Conservation (phyloP, 257 asterid genomes). For the Capsicum rhomboideum region DNA sequence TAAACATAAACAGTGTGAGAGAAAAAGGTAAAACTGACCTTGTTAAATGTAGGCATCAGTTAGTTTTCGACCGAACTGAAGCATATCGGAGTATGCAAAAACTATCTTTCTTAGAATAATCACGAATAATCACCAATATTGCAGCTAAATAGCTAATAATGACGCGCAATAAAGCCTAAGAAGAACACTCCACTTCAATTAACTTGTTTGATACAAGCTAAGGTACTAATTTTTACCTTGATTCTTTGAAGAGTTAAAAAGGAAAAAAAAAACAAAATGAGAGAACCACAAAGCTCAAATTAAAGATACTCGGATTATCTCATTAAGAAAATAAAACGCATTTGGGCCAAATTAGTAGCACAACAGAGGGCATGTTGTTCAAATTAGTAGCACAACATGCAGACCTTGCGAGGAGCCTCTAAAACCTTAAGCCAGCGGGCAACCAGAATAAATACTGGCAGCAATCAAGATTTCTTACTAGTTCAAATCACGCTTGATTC, state of each 20-base stretch:
- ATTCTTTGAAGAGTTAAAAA: neutral
- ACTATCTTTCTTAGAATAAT: neutral
- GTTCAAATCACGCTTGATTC: constrained; percentile 48
- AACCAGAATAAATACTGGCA: constrained; percentile 1
- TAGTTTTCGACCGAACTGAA: neutral
- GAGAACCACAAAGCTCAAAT: neutral
- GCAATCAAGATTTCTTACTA: neutral
- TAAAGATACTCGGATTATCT: neutral
- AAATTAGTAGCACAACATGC: neutral
- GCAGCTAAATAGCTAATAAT: neutral
- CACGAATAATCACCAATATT: neutral
- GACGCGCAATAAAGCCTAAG: neutral
- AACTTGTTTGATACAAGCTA: neutral
- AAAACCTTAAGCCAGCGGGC: constrained; percentile 1
- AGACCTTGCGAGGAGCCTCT: neutral
- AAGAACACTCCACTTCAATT: neutral
- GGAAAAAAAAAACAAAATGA: neutral
- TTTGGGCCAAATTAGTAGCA: constrained; percentile 2
- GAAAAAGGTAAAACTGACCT: neutral
- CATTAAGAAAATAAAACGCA: neutral
- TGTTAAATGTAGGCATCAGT: neutral
- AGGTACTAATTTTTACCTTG: too few relatives aligned
- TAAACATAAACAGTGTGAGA: neutral
- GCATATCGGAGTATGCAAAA: neutral
- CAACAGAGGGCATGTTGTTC: neutral